phyloP scores from a whole-genome alignment of 2,329 filamentous ascomycete species.

The Zelopaecilomyces penicillatus region DNA sequence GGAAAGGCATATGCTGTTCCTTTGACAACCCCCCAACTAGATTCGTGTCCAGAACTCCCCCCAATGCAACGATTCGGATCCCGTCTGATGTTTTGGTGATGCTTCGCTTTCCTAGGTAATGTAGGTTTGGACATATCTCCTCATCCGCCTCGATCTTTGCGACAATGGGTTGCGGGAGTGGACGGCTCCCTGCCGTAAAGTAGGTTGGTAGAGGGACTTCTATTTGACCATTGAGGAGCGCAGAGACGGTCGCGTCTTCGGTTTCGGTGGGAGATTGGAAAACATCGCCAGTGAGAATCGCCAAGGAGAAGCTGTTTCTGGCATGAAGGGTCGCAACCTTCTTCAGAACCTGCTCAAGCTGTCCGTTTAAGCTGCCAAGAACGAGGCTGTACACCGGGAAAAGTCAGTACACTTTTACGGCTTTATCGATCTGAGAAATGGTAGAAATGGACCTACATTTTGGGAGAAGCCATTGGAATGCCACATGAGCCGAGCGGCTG shows the following conservation, averaged over 20 bases:
- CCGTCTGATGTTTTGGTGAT: conserved; percentile 86
- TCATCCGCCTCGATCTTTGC: conserved; percentile 66
- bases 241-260: conserved; percentile 49
- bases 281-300: conserved; percentile 75
- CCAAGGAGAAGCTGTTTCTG: conserved; percentile 84
- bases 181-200: conserved; percentile 69
- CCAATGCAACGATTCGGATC: conserved; percentile 76
- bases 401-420: background rate
- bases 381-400: conserved; percentile 53
- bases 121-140: conserved; percentile 80
- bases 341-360: conserved; percentile 64
- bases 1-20: conserved; percentile 68
- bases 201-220: conserved; percentile 76
- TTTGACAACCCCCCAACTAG: conserved; percentile 55
- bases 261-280: conserved; percentile 50
- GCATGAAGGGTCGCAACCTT: conserved; percentile 74
- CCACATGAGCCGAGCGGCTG: background rate
- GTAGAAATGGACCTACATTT: conserved; percentile 31
- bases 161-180: conserved; percentile 63
- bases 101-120: conserved; percentile 80
- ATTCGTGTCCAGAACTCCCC: conserved; percentile 59
- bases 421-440: background rate
- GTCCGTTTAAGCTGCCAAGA: conserved; percentile 73
- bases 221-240: conserved; percentile 65
- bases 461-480: conserved; percentile 35